A percentile compares a stretch with the other conserved stretches of the same genome.
Conservation (phyloP, 2,329 filamentous ascomycete genomes). For the Mycogone perniciosa region DNA sequence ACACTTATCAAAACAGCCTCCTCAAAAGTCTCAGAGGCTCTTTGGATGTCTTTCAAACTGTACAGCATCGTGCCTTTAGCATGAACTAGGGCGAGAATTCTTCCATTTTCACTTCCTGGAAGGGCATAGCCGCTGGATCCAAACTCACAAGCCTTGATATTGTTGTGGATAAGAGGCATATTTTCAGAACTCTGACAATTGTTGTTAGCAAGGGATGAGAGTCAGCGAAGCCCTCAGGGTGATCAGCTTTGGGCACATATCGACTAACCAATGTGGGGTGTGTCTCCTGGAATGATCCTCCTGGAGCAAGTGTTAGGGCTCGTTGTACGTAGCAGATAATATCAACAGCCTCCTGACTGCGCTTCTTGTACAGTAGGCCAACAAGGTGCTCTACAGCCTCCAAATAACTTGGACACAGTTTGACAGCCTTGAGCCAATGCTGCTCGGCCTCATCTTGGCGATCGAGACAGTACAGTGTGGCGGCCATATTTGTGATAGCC, state of each 20-base stretch:
- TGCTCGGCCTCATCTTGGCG: conserved; percentile 77
- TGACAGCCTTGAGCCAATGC: conserved; percentile 80
- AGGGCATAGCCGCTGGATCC: conserved; percentile 65
- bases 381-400: conserved; percentile 95
- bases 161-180: conserved; percentile 10
- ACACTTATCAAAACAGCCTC: conserved; percentile 87
- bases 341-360: conserved; percentile 76
- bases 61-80: conserved; percentile 99
- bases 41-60: conserved; percentile 71
- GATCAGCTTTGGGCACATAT: neutral
- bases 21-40: conserved; percentile 84
- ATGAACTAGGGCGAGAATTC: conserved; percentile 88
- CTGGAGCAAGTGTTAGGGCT: conserved; percentile 47
- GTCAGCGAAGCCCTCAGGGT: neutral
- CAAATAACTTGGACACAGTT: conserved; percentile 77
- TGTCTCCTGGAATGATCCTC: neutral
- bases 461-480: conserved; percentile 77
- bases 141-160: conserved; percentile 21
- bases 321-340: conserved; percentile 82
- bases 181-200: neutral
- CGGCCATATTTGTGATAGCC: conserved; percentile 87
- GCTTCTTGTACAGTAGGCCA: conserved; percentile 76
- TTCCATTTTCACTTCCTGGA: conserved; percentile 79
- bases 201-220: neutral
- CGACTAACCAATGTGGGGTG: neutral